Conservation (phyloP, 805 yeast species). For the Teunomyces aglyptinius region DNA sequence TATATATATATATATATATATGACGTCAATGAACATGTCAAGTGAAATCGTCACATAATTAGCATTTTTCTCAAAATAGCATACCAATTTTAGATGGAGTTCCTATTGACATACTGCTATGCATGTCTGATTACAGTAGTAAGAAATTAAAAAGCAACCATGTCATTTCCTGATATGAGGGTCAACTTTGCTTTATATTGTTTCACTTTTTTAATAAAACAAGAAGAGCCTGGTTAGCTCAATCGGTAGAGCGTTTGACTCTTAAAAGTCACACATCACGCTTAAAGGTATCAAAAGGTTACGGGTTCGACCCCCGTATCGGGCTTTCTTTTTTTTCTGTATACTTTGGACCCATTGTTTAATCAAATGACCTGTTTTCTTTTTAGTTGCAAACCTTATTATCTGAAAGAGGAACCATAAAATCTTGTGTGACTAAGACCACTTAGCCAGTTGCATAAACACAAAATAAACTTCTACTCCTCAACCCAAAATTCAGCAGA, state of each 20-base stretch:
- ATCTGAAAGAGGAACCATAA: background rate
- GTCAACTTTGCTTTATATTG: no score
- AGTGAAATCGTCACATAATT: no score
- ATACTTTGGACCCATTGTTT: background rate
- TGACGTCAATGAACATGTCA: no score
- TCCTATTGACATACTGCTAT: no score
- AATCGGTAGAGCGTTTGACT: conserved; percentile 30
- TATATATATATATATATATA: no score
- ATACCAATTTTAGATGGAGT: no score
- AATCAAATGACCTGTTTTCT: background rate
- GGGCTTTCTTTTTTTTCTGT: conserved; percentile 15
- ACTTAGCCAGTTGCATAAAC: background rate
- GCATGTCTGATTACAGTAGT: no score
- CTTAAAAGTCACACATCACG: conserved; percentile 10
- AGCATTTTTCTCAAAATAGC: no score
- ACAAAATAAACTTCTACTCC: background rate
- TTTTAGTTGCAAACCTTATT: background rate
- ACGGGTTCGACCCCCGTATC: conserved; percentile 30
- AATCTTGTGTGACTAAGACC: background rate
- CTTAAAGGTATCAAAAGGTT: conserved; percentile 22
- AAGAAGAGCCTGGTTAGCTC: conserved; percentile 25
- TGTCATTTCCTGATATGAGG: no score
- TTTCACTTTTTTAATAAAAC: no score
- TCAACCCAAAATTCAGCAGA: background rate
- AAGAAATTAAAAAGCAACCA: no score